A percentile compares a stretch with the other conserved stretches of the same genome.
These are phyloP conservation scores for Phellopilus nigrolimitatus DNA, from an alignment of 1,284 basidiomycete genomes.

Conservation along the genomic window DNA sequence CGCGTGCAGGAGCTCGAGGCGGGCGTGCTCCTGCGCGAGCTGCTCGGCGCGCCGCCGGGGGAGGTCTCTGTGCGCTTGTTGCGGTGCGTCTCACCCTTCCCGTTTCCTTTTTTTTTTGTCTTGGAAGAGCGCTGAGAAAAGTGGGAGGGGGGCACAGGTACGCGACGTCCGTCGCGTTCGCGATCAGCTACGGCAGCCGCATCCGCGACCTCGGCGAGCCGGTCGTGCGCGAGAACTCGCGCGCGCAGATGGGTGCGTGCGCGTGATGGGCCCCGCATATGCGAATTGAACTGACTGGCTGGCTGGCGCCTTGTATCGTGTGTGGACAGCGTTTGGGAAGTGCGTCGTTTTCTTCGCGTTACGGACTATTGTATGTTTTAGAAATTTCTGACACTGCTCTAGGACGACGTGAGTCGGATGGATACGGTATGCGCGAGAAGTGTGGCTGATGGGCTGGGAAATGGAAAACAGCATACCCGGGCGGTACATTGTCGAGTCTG, in stretches of 20 bases:
- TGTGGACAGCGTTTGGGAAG: not conserved
- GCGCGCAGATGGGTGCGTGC: constrained; percentile 5
- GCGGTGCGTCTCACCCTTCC: too few species aligned
- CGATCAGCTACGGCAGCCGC: constrained; percentile 31
- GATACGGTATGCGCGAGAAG: not conserved
- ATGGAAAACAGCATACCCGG: constrained; percentile 1
- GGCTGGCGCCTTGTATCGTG: too few species aligned
- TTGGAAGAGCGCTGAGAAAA: too few species aligned
- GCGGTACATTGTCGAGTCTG: constrained; percentile 10
- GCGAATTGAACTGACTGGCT: too few species aligned
- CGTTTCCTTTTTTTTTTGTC: too few species aligned
- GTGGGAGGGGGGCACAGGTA: too few species aligned
- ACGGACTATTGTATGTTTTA: not conserved
- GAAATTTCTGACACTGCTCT: not conserved
- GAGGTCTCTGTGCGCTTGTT: too few species aligned
- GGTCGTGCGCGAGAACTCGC: constrained; percentile 24
- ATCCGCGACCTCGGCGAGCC: constrained; percentile 29
- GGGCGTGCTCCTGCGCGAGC: constrained; percentile 6
- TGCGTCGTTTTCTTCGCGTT: not conserved
- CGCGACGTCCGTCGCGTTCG: constrained; percentile 31
- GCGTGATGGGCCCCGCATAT: too few species aligned
- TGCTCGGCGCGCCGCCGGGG: not conserved
- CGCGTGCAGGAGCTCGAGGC: constrained; percentile 7
- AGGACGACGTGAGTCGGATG: not conserved
- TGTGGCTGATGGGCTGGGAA: not conserved